phyloP scores from a whole-genome alignment of 257 asterid genomes.

The Penstemon barbatus region DNA sequence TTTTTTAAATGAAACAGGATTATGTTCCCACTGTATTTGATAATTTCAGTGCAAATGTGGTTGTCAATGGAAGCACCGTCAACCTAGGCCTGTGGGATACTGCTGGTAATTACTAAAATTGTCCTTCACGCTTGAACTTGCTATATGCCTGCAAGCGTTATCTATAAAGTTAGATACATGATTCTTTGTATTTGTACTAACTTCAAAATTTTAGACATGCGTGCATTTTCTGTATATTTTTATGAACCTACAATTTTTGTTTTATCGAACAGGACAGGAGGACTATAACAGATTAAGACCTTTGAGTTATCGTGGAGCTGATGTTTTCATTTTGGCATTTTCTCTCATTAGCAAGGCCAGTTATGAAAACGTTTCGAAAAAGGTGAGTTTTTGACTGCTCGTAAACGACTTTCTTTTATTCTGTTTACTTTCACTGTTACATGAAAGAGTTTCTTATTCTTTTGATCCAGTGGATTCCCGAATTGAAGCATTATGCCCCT shows the following conservation, averaged over 20 bases:
- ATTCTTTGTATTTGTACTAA: not conserved
- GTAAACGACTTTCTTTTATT: conserved; percentile 8
- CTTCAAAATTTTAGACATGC: conserved; percentile 3
- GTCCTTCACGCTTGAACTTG: conserved; percentile 11
- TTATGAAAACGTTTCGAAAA: conserved; percentile 76
- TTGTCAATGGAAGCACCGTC: conserved; percentile 67
- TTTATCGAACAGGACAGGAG: conserved; percentile 65
- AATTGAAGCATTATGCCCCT: conserved; percentile 78
- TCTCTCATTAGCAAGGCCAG: conserved; percentile 82
- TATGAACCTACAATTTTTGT: conserved; percentile 13
- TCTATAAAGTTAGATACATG: not conserved
- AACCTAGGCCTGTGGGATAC: conserved; percentile 88
- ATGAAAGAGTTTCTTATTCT: conserved; percentile 12
- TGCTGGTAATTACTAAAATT: conserved; percentile 50
- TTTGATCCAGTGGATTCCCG: conserved; percentile 71
- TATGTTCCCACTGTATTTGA: conserved; percentile 82
- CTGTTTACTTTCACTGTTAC: conserved; percentile 6
- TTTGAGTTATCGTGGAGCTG: conserved; percentile 81
- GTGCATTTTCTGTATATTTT: conserved; percentile 1
- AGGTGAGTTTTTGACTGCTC: conserved; percentile 40
- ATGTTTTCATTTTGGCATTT: conserved; percentile 73
- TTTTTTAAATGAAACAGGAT: conserved; percentile 55
- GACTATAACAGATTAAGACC: conserved; percentile 80
- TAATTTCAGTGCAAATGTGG: conserved; percentile 78
- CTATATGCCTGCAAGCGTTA: conserved; percentile 16